Conservation (phyloP, 305 asterid genomes). For the Monarda citriodora region DNA sequence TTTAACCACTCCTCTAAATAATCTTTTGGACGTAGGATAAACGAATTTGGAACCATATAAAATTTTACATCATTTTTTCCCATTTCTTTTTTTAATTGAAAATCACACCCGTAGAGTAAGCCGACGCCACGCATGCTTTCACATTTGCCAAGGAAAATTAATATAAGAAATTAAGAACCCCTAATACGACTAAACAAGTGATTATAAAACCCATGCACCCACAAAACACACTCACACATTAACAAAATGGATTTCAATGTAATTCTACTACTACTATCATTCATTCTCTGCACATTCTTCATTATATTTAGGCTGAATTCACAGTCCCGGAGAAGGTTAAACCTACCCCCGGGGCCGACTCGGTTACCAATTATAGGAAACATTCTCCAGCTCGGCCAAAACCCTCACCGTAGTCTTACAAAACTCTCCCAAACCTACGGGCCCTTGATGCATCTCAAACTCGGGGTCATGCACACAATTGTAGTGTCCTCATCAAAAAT, state of each 20-base stretch:
- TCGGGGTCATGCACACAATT: constrained; percentile 13
- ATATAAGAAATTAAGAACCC: no score
- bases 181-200: no score
- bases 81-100: no score
- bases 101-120: no score
- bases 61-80: no score
- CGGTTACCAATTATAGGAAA: constrained; percentile 20
- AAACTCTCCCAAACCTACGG: constrained; percentile 20
- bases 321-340: background rate
- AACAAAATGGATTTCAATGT: constrained; percentile 6
- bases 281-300: background rate
- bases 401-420: constrained; percentile 20
- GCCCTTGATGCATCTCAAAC: constrained; percentile 23
- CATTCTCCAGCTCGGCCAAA: constrained; percentile 16
- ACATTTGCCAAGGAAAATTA: no score
- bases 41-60: no score
- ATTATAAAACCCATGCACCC: no score
- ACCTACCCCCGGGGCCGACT: constrained; percentile 23
- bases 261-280: background rate
- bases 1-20: no score
- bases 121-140: no score
- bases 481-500: constrained; percentile 23
- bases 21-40: no score
- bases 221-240: no score
- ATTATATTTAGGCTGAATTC: background rate